Evolutionary conservation across 2,329 filamentous ascomycete genomes (phyloP), one percentile per base, ranked within the genome.

Genomic region (Microsporum canis): DNA sequence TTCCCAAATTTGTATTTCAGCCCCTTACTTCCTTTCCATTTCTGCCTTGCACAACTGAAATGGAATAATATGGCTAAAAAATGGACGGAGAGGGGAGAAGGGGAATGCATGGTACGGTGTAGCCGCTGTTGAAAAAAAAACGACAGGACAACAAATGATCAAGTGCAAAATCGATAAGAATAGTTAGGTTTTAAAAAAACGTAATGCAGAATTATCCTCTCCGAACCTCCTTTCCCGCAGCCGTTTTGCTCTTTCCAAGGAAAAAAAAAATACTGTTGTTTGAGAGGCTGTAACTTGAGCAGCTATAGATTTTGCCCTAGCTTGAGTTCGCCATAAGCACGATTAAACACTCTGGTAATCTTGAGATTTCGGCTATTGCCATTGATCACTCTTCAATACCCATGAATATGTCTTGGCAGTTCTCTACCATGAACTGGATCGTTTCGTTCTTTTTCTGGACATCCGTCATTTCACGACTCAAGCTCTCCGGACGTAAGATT

Each of bases 381-480:
- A 47, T 1, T 47, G 3, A 39, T 51, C 45, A 55, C 51, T 55
- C 51, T 12, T 55, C 51, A 34, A 55, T 55, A 49, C 71, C 72
- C 71, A 75, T 73, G 72, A 96, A 97, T 63, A 96, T 88, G 67
- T 82, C 83, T 69, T 89, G 83, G 71, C 88, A 91, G 73, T 96
- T 88, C 72, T 97, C 92, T 66, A 97, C 88, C 70, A 99, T 80
- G 69, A 94, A 95, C 76, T 96, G 91, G 66, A 97, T 87, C 4
- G 90, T 90, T 65, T 88, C 82, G 68, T 96, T 95, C 81, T 97
- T 96, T 67, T 87, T 83, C 71, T 94, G 88, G 80, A 96, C 95
- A 72, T 99, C 94, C 34, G 87, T 92, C 85, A 99, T 95, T 74
- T 99, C 94, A 63, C 91, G 86, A 73, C 95, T 90, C 63, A 97